Percentiles rank a stretch among this genome's conserved stretches.
phyloP scores from a whole-genome alignment of 2,329 filamentous ascomycete species.

The Aspergillus arachidicola region DNA sequence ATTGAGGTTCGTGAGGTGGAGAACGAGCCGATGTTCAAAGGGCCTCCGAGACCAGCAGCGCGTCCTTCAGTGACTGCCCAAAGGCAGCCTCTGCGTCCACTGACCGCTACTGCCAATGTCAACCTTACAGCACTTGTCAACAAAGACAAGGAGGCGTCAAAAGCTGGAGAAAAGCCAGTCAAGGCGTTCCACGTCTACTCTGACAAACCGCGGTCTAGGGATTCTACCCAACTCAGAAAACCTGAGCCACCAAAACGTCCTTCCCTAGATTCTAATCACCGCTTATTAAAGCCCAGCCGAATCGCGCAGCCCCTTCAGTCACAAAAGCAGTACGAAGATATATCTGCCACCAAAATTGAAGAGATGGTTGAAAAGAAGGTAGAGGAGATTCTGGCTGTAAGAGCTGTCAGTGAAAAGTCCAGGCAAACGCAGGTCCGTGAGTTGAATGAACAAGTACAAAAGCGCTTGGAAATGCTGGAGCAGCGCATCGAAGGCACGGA shows the following conservation, averaged over 20 bases:
- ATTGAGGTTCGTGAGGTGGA: slow-evolving; percentile 95
- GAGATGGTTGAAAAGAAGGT: slow-evolving; percentile 92
- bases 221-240: slow-evolving; percentile 38
- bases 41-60: slow-evolving; percentile 61
- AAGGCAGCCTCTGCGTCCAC: slow-evolving; percentile 77
- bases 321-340: slow-evolving; percentile 48
- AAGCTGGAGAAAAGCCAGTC: slow-evolving; percentile 67
- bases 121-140: slow-evolving; percentile 61
- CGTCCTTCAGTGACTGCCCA: slow-evolving; percentile 48
- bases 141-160: slow-evolving; percentile 51
- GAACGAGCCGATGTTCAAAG: slow-evolving; percentile 88
- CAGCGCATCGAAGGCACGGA: slow-evolving; percentile 78
- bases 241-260: slow-evolving; percentile 50
- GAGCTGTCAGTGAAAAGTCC: slow-evolving; percentile 61
- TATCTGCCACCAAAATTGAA: slow-evolving; percentile 78
- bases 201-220: slow-evolving; percentile 61
- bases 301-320: slow-evolving; percentile 31
- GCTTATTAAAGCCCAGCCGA: slow-evolving; percentile 55
- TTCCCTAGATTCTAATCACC: slow-evolving; percentile 37
- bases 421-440: slow-evolving; percentile 49
- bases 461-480: slow-evolving; percentile 80
- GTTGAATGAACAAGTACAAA: slow-evolving; percentile 77
- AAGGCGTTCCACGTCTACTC: slow-evolving; percentile 89
- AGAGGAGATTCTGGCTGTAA: slow-evolving; percentile 81
- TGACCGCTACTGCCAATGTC: slow-evolving; percentile 75